Evolutionary conservation across 2,329 filamentous ascomycete genomes (phyloP), one percentile per base, ranked within the genome.

Genomic region (Leptodontidium sp.): DNA sequence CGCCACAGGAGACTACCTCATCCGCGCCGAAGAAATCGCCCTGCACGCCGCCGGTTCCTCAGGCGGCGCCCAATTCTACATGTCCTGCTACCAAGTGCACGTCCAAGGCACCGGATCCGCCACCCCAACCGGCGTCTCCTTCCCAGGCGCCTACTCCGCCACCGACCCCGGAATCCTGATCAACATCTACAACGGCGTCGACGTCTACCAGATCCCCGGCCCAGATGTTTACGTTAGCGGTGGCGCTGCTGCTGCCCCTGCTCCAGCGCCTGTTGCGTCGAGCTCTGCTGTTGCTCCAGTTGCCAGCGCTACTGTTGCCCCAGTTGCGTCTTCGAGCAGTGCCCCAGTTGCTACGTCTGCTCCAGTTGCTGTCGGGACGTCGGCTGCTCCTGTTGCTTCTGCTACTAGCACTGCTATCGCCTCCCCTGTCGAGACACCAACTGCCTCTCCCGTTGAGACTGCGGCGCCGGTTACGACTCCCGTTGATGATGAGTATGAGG

Each of bases 21-120:
- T 88, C 75, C 82, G 86, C 53, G 83, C 85, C 35, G 86, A 88
- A 79, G 80, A 84, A 40, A 80, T 87, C 52, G 85, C 85, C 7
- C 79, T 87, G 55, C 85, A 88, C 77, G 84, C 85, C 21, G 85
- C 85, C 17, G 77, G 77, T 68, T 75, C 70, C 14, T 66, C 69
- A 12, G 81, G 79, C n/a, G 77, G 75, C 11, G 80, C 81, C 17
- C 80, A 82, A 66, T 79, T 80, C 70, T 82, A 81, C 68, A 74
- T 80, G 59, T 77, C 76, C 24, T 82, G 79, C 71, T 78, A 64
- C 72, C 84, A 85, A 79, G 78, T 86, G 67, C 83, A 81, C 68
- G 80, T 86, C 40, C 79, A 81, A 35, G 80, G 81, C 32, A 78
- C 78, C 17, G 82, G 81, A 26, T 81, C 77, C 9, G 82, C 81